These are phyloP conservation scores for Globisporangium echinulatum DNA, from an alignment of 352 stramenopile species.

Conservation along the genomic window DNA sequence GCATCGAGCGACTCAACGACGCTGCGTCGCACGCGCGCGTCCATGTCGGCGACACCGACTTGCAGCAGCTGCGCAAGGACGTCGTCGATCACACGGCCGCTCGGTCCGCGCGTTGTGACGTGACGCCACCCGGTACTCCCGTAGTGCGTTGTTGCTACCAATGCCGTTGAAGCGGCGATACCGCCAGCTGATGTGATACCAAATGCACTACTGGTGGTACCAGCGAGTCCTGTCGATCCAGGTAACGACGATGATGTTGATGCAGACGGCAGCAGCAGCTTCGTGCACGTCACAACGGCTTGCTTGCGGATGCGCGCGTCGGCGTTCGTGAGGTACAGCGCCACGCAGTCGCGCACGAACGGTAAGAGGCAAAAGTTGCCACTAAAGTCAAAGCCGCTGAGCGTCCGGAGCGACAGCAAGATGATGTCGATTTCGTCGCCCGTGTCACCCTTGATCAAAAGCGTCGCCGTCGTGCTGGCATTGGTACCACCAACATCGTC, in stretches of 20 bases:
- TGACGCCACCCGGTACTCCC: slow-evolving; percentile 33
- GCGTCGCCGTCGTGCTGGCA: not conserved
- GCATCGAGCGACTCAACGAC: slow-evolving; percentile 91
- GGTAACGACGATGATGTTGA: no score
- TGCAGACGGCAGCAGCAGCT: slow-evolving; percentile 50
- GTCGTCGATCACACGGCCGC: slow-evolving; percentile 89
- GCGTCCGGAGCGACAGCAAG: slow-evolving; percentile 89
- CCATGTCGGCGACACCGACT: slow-evolving; percentile 91
- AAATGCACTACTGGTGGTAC: not conserved
- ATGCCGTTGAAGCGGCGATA: no score
- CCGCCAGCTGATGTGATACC: no score
- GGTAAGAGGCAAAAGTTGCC: slow-evolving; percentile 92
- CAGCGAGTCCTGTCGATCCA: no score
- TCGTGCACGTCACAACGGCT: slow-evolving; percentile 77
- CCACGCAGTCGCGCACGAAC: slow-evolving; percentile 93
- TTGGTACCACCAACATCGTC: slow-evolving; percentile 18
- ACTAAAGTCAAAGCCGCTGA: slow-evolving; percentile 92
- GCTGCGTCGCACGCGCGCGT: slow-evolving; percentile 86
- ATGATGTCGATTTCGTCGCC: slow-evolving; percentile 68
- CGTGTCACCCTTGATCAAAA: slow-evolving; percentile 77
- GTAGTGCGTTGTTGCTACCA: no score
- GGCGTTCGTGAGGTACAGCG: slow-evolving; percentile 88
- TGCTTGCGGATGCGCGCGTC: slow-evolving; percentile 89
- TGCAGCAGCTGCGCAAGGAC: slow-evolving; percentile 90
- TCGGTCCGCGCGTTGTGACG: slow-evolving; percentile 76